Base-by-base conservation (phyloP, 305 asterid genomes). In the Fraxinus ornus region DNA sequence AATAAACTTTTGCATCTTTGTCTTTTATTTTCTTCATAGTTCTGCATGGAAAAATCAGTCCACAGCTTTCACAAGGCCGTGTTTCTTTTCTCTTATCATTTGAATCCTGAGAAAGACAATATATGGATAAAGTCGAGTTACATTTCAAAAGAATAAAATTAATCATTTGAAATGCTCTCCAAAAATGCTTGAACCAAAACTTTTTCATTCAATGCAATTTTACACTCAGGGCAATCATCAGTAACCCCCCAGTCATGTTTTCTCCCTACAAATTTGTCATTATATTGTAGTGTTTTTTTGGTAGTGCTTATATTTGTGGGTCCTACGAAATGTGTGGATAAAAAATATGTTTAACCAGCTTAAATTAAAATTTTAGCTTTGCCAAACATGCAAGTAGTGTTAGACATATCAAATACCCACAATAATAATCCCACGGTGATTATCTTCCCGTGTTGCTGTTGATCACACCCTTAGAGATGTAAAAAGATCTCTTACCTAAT, bases 31-130 rank as follows among this genome's bases (percentile, higher is more conserved):
- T 92, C 91, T 92, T 94, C 93, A 92, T 84, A 89, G 89, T 87
- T 89, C 90, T 90, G 83, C 84, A 83, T 30, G 94, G 95, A 83
- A 91, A 88, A 26, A 78, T 85, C 90, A 92, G 78, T 62, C 92
- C 90, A 78, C 98, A 97, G 92, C 98, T 91, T 83, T 86, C 89
- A 85, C 99, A 97, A 2, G 88, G 79, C 64, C 82, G 93, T 76
- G 90, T 73, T 78, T 88, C 93, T 88, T 89, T 92, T 88, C 75
- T 89, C 85, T 87, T 84, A 28, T 83, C 86, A 35, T 35, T 62
- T 75, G 80, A 73, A 79, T 87, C 93, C 98, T 94, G 94, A 88
- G 87, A 83, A 84, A 75, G 9, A 64, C 12, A 36, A 55, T 73
- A 55, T 60, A 49, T 12, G 76, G 39, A 71, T 81, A 78, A 80